A percentile compares a stretch with the other conserved stretches of the same genome.
Evolutionary conservation across 2,329 filamentous ascomycete species (phyloP).

Genomic region (Pyricularia pennisetigena): DNA sequence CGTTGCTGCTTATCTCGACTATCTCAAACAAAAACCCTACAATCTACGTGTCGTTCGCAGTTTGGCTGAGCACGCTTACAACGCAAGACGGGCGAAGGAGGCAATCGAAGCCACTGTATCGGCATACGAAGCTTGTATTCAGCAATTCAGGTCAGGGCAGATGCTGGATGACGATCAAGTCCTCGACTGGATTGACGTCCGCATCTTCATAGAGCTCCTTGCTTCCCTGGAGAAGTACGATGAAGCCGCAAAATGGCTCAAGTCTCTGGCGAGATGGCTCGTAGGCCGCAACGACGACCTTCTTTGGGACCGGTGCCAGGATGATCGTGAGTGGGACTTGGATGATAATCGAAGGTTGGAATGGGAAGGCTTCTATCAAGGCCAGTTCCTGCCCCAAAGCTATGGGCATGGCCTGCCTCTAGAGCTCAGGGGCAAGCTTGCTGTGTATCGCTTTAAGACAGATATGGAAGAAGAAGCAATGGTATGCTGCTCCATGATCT

Average conservation of each 20-base stretch:
- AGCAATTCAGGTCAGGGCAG: slow-evolving; percentile 25
- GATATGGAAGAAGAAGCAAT: slow-evolving; percentile 63
- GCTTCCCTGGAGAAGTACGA: slow-evolving; percentile 51
- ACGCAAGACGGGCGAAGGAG: slow-evolving; percentile 34
- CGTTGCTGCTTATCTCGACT: slow-evolving; percentile 44
- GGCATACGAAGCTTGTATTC: slow-evolving; percentile 38
- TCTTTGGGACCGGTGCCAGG: slow-evolving; percentile 68
- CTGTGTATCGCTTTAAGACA: slow-evolving; percentile 68
- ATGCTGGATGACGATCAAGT: slow-evolving; percentile 22
- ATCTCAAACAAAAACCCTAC: slow-evolving; percentile 39
- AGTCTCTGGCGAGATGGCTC: slow-evolving; percentile 69
- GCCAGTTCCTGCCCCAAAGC: slow-evolving; percentile 37
- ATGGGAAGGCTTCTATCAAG: slow-evolving; percentile 50
- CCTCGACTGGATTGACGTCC: slow-evolving; percentile 70
- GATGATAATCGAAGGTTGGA: slow-evolving; percentile 57
- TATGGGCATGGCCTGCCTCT: slow-evolving; percentile 71
- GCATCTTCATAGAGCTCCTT: slow-evolving; percentile 77
- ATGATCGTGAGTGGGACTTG: slow-evolving; percentile 86
- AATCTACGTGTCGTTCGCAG: slow-evolving; percentile 46
- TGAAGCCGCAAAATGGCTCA: slow-evolving; percentile 60
- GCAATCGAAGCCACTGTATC: slow-evolving; percentile 30
- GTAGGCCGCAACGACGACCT: slow-evolving; percentile 63
- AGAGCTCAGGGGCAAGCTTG: slow-evolving; percentile 76
- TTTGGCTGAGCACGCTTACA: slow-evolving; percentile 46
- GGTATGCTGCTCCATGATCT: slow-evolving; percentile 9